Base-by-base conservation (phyloP, 2,329 filamentous ascomycete genomes). In the Colletotrichum lindemuthianum region DNA sequence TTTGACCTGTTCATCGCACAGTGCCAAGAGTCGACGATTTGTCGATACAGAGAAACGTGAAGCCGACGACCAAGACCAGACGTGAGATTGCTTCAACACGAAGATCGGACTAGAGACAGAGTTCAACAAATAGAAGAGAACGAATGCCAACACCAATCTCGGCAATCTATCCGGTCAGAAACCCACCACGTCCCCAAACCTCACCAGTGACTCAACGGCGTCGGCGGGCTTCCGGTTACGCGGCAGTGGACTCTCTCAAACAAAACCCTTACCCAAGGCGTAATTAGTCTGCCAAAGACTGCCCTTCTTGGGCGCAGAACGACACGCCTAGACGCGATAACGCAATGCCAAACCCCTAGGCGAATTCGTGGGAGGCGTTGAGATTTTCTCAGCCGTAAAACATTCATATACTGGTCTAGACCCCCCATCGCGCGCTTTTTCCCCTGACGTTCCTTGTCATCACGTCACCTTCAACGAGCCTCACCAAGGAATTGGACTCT, bases 81-180 rank as follows among this genome's bases (percentile, higher is more conserved):
- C 13, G 3, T 7, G 6, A 4, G 13, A 47, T 47, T 10, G 44
- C 16, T 24, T 24, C 13, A 15, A 16, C 10, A 32, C 11, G 7
- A 47, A 47, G 15, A 45, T 8, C 13, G 3, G 4, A 2, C 3
- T n/a, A 43, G 15, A 43, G 41, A 43, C 4, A 43, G 5, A 43
- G 11, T 43, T 43, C 4, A 43, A 9, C 13, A 15, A 13, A 15
- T n/a, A 15, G 12, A 43, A 13, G 9, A n/a, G 15, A 45, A 16
- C 47, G 6, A 44, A 61, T 48, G 51, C 63, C 51, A 57, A 49
- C 47, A 56, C 51, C 51, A 57, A 57, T 63, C 52, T 63, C 63
- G 63, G 63, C 63, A 61, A 65, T 63, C 63, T 65, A 63, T 44
- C 63, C 58, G 63, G 51, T n/a, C 37, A 9, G 48, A 54, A 56